Percentiles rank a stretch among this genome's conserved stretches.
These are phyloP conservation scores for Annona squamosa DNA, from an alignment of 164 flowering plant species.

Conservation along the genomic window DNA sequence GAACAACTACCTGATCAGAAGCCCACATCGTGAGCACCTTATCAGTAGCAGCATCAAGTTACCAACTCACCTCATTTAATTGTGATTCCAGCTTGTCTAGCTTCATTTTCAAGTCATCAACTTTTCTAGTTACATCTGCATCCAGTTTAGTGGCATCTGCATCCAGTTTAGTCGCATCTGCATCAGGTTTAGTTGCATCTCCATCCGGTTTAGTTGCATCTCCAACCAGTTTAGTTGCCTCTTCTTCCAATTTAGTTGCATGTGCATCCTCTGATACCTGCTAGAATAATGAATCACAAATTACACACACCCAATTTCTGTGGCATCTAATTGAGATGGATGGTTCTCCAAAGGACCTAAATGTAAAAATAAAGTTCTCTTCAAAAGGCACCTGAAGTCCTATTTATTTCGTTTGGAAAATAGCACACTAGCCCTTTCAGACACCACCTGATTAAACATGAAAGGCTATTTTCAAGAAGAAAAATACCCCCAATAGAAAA, in stretches of 20 bases:
- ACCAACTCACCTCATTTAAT: constrained; percentile 42
- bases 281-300: not conserved
- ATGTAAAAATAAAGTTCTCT: not conserved
- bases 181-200: too few relatives aligned
- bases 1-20: too few relatives aligned
- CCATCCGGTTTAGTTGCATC: too few relatives aligned
- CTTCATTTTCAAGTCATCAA: constrained; percentile 50
- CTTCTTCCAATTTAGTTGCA: too few relatives aligned
- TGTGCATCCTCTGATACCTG: constrained; percentile 6
- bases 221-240: too few relatives aligned
- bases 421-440: not conserved
- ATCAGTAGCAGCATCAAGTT: too few relatives aligned
- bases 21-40: too few relatives aligned
- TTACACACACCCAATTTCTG: not conserved
- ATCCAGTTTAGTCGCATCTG: not conserved
- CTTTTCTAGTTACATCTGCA: constrained; percentile 13
- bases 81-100: constrained; percentile 43
- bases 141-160: not conserved
- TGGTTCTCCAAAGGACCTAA: not conserved
- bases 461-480: not conserved
- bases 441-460: not conserved
- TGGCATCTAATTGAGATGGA: not conserved
- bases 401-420: not conserved
- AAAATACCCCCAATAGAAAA: not conserved
- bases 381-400: not conserved